These are phyloP conservation scores for Wickerhamiella galacta DNA, from an alignment of 805 yeast species.

Conservation along the genomic window DNA sequence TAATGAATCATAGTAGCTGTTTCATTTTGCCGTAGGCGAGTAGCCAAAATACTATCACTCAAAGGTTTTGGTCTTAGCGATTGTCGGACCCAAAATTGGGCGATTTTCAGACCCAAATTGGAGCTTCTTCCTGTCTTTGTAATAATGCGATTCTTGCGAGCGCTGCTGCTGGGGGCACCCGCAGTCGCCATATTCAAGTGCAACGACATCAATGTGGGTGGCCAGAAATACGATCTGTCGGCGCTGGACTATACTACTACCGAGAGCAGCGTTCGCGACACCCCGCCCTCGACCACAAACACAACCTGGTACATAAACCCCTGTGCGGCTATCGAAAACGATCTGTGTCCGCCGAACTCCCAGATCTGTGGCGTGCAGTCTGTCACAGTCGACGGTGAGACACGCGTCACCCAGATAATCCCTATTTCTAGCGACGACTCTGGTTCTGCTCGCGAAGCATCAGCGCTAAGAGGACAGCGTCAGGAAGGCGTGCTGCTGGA, in stretches of 20 bases:
- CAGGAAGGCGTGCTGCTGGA: conserved; percentile 24
- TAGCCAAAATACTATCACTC: too few relatives aligned
- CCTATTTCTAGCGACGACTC: conserved; percentile 22
- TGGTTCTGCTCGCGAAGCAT: neutral
- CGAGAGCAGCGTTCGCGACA: conserved; percentile 28
- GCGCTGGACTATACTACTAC: conserved; percentile 34
- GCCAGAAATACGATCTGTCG: conserved; percentile 25
- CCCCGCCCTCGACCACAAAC: conserved; percentile 66
- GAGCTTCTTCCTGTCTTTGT: too few relatives aligned
- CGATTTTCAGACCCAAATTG: too few relatives aligned
- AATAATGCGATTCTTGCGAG: neutral
- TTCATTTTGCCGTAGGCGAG: too few relatives aligned
- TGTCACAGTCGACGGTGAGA: conserved; percentile 33
- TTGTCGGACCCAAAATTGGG: too few relatives aligned
- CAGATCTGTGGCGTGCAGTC: conserved; percentile 63
- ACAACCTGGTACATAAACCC: conserved; percentile 56
- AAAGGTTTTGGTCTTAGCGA: too few relatives aligned
- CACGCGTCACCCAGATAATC: conserved; percentile 43
- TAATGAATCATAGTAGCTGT: too few relatives aligned
- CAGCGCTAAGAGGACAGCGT: conserved; percentile 12
- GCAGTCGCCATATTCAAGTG: conserved; percentile 18
- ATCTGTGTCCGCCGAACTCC: conserved; percentile 49
- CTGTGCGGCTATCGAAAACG: conserved; percentile 35
- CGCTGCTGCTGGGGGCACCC: neutral
- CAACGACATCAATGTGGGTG: conserved; percentile 13